phyloP scores from a whole-genome alignment of 2,329 filamentous ascomycete species.

The Aspergillus tanneri region DNA sequence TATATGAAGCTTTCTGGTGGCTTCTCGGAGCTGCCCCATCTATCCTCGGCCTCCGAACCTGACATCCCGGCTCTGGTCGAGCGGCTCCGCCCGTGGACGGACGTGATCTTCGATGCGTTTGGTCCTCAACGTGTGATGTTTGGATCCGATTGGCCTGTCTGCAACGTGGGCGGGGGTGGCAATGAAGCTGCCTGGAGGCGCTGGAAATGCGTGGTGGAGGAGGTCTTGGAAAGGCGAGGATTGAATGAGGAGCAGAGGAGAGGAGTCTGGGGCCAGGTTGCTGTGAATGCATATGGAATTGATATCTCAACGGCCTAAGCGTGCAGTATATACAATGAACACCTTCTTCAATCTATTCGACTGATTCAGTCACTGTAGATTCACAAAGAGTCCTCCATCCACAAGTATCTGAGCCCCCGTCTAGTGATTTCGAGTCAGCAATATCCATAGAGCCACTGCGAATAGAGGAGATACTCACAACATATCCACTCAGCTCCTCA shows the following conservation, averaged over 20 bases:
- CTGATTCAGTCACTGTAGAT: conserved; percentile 58
- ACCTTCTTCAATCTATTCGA: conserved; percentile 1
- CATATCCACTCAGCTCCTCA: conserved; percentile 74
- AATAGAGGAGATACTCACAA: conserved; percentile 45
- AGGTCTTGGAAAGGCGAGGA: conserved; percentile 53
- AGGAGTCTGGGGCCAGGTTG: conserved; percentile 71
- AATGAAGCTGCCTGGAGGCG: conserved; percentile 66
- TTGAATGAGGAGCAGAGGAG: conserved; percentile 62
- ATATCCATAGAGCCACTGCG: not conserved
- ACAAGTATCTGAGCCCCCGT: conserved; percentile 81
- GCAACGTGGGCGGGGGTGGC: conserved; percentile 64
- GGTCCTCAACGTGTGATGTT: conserved; percentile 76
- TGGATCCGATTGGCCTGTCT: conserved; percentile 91
- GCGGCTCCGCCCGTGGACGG: conserved; percentile 68
- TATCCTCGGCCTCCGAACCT: conserved; percentile 20
- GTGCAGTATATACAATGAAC: conserved; percentile 3
- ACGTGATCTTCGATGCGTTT: conserved; percentile 70
- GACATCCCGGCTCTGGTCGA: conserved; percentile 47
- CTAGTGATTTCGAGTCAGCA: conserved; percentile 25
- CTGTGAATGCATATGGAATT: conserved; percentile 64
- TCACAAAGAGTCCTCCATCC: conserved; percentile 86
- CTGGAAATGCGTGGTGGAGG: conserved; percentile 71
- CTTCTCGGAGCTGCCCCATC: conserved; percentile 72
- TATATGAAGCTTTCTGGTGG: conserved; percentile 91
- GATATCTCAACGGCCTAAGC: conserved; percentile 20